A percentile compares a stretch with the other conserved stretches of the same genome.
phyloP scores from a whole-genome alignment of 2,329 filamentous ascomycete genomes.

The Aspergillus sp. region DNA sequence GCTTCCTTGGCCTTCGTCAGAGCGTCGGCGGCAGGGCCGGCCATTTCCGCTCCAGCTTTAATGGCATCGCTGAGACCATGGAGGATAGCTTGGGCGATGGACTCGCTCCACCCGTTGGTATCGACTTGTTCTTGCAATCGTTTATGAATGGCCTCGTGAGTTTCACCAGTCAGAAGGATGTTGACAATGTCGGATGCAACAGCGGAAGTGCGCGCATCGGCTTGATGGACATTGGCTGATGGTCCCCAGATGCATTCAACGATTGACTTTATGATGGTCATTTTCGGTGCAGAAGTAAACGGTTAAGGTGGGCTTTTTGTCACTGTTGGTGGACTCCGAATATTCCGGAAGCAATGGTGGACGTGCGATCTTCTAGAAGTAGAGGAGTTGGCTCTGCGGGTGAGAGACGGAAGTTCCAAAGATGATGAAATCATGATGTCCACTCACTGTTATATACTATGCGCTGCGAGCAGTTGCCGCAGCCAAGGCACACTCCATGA shows the following conservation, averaged over 20 bases:
- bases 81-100: constrained; percentile 19
- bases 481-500: not conserved
- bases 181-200: constrained; percentile 11
- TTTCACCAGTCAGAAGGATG: constrained; percentile 9
- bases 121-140: constrained; percentile 14
- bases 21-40: constrained; percentile 19
- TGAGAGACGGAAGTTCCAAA: too few relatives aligned
- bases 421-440: too few relatives aligned
- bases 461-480: not conserved
- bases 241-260: constrained; percentile 3
- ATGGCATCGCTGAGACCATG: constrained; percentile 17
- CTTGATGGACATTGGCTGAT: not conserved
- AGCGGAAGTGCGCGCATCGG: not conserved
- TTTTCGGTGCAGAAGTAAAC: not conserved
- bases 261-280: not conserved
- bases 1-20: constrained; percentile 17
- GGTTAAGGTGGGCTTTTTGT: not conserved
- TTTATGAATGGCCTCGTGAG: constrained; percentile 5
- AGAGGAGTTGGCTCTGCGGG: too few relatives aligned
- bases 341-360: not conserved
- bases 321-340: not conserved
- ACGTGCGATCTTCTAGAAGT: too few relatives aligned
- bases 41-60: constrained; percentile 15
- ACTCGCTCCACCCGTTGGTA: constrained; percentile 17
- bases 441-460: not conserved